Percentiles rank a stretch among this genome's conserved stretches.
phyloP scores from a whole-genome alignment of 805 yeast species.

The Yarrowia deformans region DNA sequence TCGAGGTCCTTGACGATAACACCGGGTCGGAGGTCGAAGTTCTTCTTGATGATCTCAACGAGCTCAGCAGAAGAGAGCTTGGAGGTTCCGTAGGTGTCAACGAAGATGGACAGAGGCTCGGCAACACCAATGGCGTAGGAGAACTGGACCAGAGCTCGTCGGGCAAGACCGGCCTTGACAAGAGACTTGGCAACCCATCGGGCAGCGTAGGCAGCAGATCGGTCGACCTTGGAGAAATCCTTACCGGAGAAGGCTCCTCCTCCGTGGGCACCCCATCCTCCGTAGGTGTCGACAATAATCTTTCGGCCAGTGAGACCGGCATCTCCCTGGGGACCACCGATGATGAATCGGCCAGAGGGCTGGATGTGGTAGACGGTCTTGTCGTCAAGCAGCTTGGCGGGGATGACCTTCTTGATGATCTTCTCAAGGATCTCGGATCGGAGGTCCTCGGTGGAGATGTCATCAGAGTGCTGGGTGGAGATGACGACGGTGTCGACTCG shows the following conservation, averaged over 20 bases:
- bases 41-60: slow-evolving; percentile 87
- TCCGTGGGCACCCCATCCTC: slow-evolving; percentile 99
- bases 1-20: slow-evolving; percentile 95
- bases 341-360: slow-evolving; percentile 99
- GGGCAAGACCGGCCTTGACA: slow-evolving; percentile 91
- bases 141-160: slow-evolving; percentile 97
- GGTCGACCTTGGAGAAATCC: slow-evolving; percentile 99
- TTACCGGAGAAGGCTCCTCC: slow-evolving; percentile 99
- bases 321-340: slow-evolving; percentile 99
- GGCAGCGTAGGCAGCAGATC: slow-evolving; percentile 99
- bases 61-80: slow-evolving; percentile 86
- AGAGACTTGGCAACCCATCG: slow-evolving; percentile 99
- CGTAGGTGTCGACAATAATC: slow-evolving; percentile 99
- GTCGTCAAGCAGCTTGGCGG: slow-evolving; percentile 87
- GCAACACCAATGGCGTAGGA: slow-evolving; percentile 99
- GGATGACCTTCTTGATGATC: slow-evolving; percentile 90
- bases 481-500: slow-evolving; percentile 98
- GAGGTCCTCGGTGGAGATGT: slow-evolving; percentile 90
- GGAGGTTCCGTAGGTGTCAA: slow-evolving; percentile 98
- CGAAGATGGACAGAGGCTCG: slow-evolving; percentile 97
- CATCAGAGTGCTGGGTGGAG: slow-evolving; percentile 98
- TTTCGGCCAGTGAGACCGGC: slow-evolving; percentile 99
- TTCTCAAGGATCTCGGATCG: slow-evolving; percentile 79
- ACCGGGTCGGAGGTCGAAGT: slow-evolving; percentile 99
- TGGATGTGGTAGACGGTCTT: slow-evolving; percentile 97